Evolutionary conservation across 441 rosid species (phyloP), one percentile per base, ranked within the genome.

Genomic region (Adansonia grandidieri): DNA sequence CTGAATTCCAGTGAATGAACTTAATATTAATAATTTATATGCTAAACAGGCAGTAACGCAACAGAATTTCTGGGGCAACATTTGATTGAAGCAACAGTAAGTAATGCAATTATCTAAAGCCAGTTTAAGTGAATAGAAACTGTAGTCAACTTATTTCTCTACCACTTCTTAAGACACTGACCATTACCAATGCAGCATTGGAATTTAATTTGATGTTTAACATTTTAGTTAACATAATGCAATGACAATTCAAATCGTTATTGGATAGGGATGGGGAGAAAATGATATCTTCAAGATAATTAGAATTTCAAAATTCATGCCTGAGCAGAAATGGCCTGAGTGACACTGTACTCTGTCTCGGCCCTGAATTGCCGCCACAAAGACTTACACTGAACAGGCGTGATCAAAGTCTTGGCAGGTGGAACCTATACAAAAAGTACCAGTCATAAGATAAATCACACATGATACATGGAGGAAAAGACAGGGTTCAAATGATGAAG

Each of bases 311-410:
- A 74, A 68, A 77, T 62, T 77, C 86, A 82, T 84, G 82, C 99
- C 98, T 96, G 99, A 44, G 99, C 98, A 85, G 99, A 91, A 80
- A 96, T 88, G 80, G 99, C 98, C 81, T 94, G 99, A 65, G 98
- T 88, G 78, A 96, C 98, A 11, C 85, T 89, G 83, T 92, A 92
- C 87, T 94, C 98, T 68, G 99, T 96, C 85, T 96, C 98, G 7
- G 91, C 70, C 88, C 89, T 92, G 85, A 96, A 96, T 79, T 97
- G 98, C 83, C 98, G 92, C 99, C 99, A 97, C 89, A 94, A 80
- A 45, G 94, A 84, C 84, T 94, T 97, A 89, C 98, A 97, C 84
- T 94, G 97, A 48, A 96, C 97, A 51, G 99, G 99, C 44, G 98
- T 92, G 81, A 96, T 90, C 91, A 96, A 82, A 10, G 98, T 94